Base-by-base conservation (phyloP, 768 basidiomycete genomes). In the Mrakia frigida region DNA sequence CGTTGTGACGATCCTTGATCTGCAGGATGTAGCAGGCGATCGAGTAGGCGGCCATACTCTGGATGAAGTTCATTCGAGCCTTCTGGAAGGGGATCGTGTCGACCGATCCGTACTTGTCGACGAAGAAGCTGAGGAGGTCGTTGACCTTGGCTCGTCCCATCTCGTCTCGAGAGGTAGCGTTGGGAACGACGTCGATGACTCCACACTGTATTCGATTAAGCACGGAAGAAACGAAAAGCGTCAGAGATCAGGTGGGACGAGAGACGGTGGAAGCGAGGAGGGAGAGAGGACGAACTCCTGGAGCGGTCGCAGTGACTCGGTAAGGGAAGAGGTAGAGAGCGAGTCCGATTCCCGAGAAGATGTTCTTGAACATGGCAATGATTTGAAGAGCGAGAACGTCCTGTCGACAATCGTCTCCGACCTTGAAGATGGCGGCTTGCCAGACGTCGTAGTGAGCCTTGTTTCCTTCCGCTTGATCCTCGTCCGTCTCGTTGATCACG, bases 311-410 rank as follows among this genome's bases (percentile, higher is more conserved):
- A 14, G 94, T 97, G 23, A 99, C 97, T 60, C 96, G 89, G 81
- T 99, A 99, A 0, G 97, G 97, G 83, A 89, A 96, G 53, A 99
- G 87, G 81, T 98, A 98, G 28, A 98, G 85, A 3, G 90, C 91
- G 74, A 99, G 85, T 1, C 97, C 97, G 77, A 96, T 87, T 78
- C 88, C 88, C 18, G 88, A 91, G 85, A 96, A 99, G 75, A 98
- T 91, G 83, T 97, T 98, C 85, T 98, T 98, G 88, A 98, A 98
- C 94, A 98, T 98, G 7, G 97, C 97, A 78, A 99, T 98, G 78
- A 98, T 85, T 81, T 99, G 97, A 68, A 99, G 85, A 0, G 97
- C 97, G 63, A 99, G 88, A n/a, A 98, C 91, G 81, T 99, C 97
- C 83, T 99, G 97, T 60, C 97, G 89, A 83, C 97, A 99, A 82